A percentile compares a stretch with the other conserved stretches of the same genome.
Conservation (phyloP, 1,139 yeast species). For the Hyphopichia khmerensis region DNA sequence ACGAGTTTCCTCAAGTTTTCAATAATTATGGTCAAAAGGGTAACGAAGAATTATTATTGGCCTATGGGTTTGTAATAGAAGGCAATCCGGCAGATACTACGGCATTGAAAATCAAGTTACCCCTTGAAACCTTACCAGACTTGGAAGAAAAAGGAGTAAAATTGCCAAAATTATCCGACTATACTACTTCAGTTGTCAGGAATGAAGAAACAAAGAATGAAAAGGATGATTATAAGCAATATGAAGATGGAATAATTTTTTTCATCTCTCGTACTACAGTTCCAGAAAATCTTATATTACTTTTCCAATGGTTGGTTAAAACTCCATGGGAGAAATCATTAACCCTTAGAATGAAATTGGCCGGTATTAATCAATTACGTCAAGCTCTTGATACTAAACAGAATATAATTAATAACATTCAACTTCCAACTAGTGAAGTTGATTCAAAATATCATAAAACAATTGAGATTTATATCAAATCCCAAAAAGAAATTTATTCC, state of each 20-base stretch:
- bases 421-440: constrained; percentile 8
- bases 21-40: constrained; percentile 89
- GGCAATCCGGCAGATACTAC: constrained; percentile 64
- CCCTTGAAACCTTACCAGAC: constrained; percentile 30
- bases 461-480: constrained; percentile 34
- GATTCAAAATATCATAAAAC: constrained; percentile 14
- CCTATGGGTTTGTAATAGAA: constrained; percentile 68
- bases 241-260: constrained; percentile 43
- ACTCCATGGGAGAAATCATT: constrained; percentile 40
- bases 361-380: constrained; percentile 58
- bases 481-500: constrained; percentile 51
- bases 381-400: constrained; percentile 51
- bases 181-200: constrained; percentile 40
- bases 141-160: constrained; percentile 39
- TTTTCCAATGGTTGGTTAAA: constrained; percentile 53
- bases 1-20: constrained; percentile 37
- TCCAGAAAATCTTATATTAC: constrained; percentile 46
- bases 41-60: constrained; percentile 68
- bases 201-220: constrained; percentile 10
- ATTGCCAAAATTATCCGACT: constrained; percentile 48
- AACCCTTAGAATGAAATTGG: constrained; percentile 53
- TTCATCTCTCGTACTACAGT: constrained; percentile 37
- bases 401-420: constrained; percentile 23
- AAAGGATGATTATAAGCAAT: constrained; percentile 11
- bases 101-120: constrained; percentile 53